Evolutionary conservation across 208 protist species (phyloP).

Genomic region (Chromosphaera perkinsii): DNA sequence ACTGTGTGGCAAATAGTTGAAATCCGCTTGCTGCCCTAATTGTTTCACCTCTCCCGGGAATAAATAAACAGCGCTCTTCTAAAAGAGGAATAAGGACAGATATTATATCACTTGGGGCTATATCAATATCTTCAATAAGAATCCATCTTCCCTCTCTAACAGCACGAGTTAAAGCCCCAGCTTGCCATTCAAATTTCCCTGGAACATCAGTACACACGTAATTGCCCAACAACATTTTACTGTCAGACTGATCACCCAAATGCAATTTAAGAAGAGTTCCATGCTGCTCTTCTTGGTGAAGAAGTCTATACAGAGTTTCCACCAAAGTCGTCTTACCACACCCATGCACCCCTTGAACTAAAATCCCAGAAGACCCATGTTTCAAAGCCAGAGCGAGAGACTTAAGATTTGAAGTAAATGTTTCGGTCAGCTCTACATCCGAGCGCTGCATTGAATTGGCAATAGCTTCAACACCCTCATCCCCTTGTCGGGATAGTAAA

Average conservation of each 20-base stretch:
- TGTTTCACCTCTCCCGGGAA: conserved; percentile 84
- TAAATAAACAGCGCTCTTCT: conserved; percentile 83
- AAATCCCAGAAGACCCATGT: conserved; percentile 26
- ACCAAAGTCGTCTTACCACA: conserved; percentile 79
- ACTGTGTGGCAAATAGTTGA: conserved; percentile 26
- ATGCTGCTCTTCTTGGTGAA: conserved; percentile 4
- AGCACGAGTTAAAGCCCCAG: conserved; percentile 88
- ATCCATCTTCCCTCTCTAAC: conserved; percentile 92
- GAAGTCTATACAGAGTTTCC: conserved; percentile 61
- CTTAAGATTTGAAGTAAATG: background rate
- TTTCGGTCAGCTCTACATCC: conserved; percentile 3
- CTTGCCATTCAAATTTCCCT: conserved; percentile 94
- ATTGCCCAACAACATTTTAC: conserved; percentile 94
- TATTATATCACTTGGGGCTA: conserved; percentile 93
- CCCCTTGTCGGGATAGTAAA: too few relatives aligned
- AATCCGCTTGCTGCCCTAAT: conserved; percentile 70
- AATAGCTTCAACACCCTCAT: too few relatives aligned
- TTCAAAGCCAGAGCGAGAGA: conserved; percentile 9
- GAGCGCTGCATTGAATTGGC: too few relatives aligned
- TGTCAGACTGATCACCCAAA: conserved; percentile 95
- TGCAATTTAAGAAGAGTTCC: conserved; percentile 66
- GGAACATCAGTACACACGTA: conserved; percentile 94
- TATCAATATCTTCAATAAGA: conserved; percentile 97
- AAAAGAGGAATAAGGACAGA: conserved; percentile 91
- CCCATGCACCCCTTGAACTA: conserved; percentile 73